Base-by-base conservation (phyloP, 495 filamentous ascomycete genomes). In the Patellaria atrata region DNA sequence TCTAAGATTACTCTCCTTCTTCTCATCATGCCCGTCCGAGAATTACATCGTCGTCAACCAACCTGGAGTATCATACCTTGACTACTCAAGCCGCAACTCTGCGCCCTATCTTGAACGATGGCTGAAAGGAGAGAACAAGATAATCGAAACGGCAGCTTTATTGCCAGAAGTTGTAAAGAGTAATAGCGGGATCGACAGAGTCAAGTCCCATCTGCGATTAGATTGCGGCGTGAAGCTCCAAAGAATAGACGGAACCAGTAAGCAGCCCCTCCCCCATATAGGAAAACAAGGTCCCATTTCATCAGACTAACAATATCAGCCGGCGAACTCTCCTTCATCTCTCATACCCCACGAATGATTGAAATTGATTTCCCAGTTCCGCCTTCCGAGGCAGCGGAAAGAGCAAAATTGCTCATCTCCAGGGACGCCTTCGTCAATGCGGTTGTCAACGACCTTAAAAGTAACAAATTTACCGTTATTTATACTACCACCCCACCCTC, bases 11-110 rank as follows among this genome's bases (percentile, higher is more conserved):
- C 60, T 48, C 18, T 56, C 50, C 11, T 48, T 45, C 46, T 68
- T 94, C 19, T 60, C 59, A 8, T 48, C 50, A n/a, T 93, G 84
- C 54, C 70, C 73, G 1, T 82, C 81, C 3, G 67, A 77, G 21
- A 70, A 69, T 27, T 94, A 94, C 63, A 60, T 94, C 51, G 57
- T 96, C 42, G 71, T 87, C 35, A 72, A 70, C 13, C 83, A 91
- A 45, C 80, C 83, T 3, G 77, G 81, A 35, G 61, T 85, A 24
- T 71, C 80, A 49, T 71, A 73, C 32, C 62, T 61, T 38, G 77
- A 84, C 52, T 73, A 75, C 48, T 45, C 60, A 22, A 56, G 67
- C 28, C 58, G 56, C 41, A 58, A 60, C 38, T 61, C 70, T 4
- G 59, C 70, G 34, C 74, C 76, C 30, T 69, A 75, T 49, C 60